These are phyloP conservation scores for Dichotomopilus funicola DNA, from an alignment of 2,329 filamentous ascomycete species.

Conservation along the genomic window DNA sequence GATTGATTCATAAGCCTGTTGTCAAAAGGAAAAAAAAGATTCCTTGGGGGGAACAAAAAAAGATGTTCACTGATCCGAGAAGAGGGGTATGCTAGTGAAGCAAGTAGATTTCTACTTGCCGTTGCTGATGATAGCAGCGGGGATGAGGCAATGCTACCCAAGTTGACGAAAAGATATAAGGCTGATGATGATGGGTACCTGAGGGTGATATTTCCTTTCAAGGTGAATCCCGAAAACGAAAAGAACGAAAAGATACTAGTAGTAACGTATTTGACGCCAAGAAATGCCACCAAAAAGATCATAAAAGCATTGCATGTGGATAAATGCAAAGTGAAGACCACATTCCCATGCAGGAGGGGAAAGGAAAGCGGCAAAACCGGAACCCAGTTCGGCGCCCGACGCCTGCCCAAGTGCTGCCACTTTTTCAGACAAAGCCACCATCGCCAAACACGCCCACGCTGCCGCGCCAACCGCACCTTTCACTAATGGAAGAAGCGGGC, in stretches of 20 bases:
- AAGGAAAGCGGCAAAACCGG: neutral
- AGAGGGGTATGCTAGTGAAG: too few species aligned
- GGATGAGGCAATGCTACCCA: too few species aligned
- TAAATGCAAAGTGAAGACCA: neutral
- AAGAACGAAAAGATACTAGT: neutral
- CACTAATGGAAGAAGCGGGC: slow-evolving; percentile 26
- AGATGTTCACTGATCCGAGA: too few species aligned
- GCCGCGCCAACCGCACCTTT: slow-evolving; percentile 50
- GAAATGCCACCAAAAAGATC: neutral
- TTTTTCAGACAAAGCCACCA: slow-evolving; percentile 46
- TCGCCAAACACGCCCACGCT: slow-evolving; percentile 50
- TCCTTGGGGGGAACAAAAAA: too few species aligned
- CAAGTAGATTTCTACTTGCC: too few species aligned
- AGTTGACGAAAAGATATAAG: too few species aligned
- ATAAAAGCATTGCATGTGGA: neutral
- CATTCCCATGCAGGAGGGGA: neutral
- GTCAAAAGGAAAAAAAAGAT: too few species aligned
- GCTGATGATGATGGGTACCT: too few species aligned
- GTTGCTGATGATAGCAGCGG: too few species aligned
- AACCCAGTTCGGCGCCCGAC: too few species aligned
- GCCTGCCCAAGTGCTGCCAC: too few species aligned
- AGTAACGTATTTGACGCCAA: neutral
- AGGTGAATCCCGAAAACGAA: neutral
- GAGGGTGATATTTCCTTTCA: neutral
- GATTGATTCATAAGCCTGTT: too few species aligned